Percentiles rank a stretch among this genome's conserved stretches.
Conservation (phyloP, 2,329 filamentous ascomycete genomes). For the Sporothrix pseudoabietina region DNA sequence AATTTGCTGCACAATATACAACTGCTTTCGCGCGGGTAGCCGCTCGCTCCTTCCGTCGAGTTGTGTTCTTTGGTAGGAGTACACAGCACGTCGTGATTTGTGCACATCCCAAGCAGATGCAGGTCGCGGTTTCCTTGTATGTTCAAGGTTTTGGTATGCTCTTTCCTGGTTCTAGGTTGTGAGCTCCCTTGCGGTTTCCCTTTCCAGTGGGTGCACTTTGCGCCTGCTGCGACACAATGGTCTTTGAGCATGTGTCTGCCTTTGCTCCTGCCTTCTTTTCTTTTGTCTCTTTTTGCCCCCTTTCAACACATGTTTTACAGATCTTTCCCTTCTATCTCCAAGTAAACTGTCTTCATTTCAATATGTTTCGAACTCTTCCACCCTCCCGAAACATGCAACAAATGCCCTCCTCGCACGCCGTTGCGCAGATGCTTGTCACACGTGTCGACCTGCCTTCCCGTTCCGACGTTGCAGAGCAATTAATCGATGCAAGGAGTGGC, state of each 20-base stretch:
- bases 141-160: background rate
- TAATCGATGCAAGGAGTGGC: constrained; percentile 16
- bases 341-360: background rate
- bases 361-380: background rate
- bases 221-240: background rate
- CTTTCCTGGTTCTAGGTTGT: background rate
- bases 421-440: background rate
- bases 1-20: background rate
- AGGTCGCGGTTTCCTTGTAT: constrained; percentile 15
- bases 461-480: constrained; percentile 1
- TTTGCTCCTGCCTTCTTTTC: background rate
- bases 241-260: background rate
- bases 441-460: background rate
- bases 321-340: background rate
- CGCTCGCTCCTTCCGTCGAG: constrained; percentile 2
- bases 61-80: background rate
- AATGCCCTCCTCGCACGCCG: background rate
- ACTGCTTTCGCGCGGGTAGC: background rate
- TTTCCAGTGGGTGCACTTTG: background rate
- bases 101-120: background rate
- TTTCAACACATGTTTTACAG: background rate
- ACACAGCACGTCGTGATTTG: background rate
- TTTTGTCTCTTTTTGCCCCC: background rate
- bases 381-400: background rate
- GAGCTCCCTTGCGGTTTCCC: constrained; percentile 17